Evolutionary conservation across 73 alveolate genomes (phyloP).

Genomic region (Uronychia setigera): DNA sequence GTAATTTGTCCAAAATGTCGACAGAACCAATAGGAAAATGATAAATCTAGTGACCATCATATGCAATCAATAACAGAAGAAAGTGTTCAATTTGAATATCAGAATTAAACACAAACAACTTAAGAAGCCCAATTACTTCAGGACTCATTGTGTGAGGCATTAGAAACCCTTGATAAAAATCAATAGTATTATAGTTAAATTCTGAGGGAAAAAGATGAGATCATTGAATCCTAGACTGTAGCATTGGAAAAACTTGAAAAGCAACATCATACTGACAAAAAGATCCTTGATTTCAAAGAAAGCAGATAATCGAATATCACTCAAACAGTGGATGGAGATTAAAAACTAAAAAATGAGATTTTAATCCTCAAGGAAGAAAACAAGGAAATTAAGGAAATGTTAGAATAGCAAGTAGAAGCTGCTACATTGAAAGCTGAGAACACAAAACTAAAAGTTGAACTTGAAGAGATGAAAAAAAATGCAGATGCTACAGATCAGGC

Average conservation of each 20-base stretch:
- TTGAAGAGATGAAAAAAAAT: not conserved
- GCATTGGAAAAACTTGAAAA: not conserved
- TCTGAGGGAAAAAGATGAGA: not conserved
- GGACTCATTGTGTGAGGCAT: not conserved
- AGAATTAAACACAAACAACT: not conserved
- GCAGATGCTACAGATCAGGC: not conserved
- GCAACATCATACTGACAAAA: not conserved
- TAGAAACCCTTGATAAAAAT: not conserved
- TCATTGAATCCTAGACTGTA: not conserved
- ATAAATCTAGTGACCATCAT: not conserved
- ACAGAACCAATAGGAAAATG: not conserved
- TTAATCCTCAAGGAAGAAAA: not conserved
- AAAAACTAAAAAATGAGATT: not conserved
- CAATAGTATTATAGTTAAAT: not conserved
- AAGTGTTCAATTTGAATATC: no score
- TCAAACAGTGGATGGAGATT: not conserved
- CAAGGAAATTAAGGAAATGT: not conserved
- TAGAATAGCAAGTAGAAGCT: not conserved
- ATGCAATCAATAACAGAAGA: not conserved
- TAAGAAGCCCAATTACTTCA: not conserved
- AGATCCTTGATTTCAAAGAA: not conserved
- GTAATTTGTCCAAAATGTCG: not conserved
- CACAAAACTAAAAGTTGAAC: not conserved
- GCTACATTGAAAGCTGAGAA: not conserved
- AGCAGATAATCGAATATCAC: not conserved